phyloP scores from a whole-genome alignment of 805 yeast species.

The Ogataea trehaloabstinens region DNA sequence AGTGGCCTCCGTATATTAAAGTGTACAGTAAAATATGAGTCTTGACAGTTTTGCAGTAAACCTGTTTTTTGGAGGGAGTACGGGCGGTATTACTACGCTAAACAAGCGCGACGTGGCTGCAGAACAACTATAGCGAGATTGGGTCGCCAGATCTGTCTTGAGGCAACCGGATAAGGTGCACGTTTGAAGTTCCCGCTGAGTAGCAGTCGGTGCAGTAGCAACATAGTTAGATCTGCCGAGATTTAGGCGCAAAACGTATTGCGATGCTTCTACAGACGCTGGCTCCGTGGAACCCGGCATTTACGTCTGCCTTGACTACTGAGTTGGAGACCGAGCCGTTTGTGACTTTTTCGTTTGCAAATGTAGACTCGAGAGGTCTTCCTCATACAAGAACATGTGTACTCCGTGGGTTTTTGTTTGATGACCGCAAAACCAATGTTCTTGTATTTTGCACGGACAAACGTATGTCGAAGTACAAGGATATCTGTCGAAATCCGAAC shows the following conservation, averaged over 20 bases:
- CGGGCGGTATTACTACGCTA: too few species aligned
- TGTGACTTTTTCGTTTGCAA: slow-evolving; percentile 64
- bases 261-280: slow-evolving; percentile 27
- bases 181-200: too few species aligned
- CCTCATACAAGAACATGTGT: slow-evolving; percentile 74
- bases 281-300: slow-evolving; percentile 79
- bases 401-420: slow-evolving; percentile 71
- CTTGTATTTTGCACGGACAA: slow-evolving; percentile 70
- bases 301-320: slow-evolving; percentile 50
- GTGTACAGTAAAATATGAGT: too few species aligned
- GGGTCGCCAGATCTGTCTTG: too few species aligned
- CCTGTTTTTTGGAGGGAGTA: too few species aligned
- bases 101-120: too few species aligned
- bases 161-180: too few species aligned
- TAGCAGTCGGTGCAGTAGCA: too few species aligned
- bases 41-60: too few species aligned
- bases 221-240: too few species aligned
- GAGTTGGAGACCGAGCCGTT: slow-evolving; percentile 48
- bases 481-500: slow-evolving; percentile 47
- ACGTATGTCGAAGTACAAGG: slow-evolving; percentile 61
- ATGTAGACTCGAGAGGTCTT: slow-evolving; percentile 50
- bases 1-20: too few species aligned
- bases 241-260: not conserved
- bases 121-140: too few species aligned
- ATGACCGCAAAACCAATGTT: slow-evolving; percentile 64